Base-by-base conservation (phyloP, 257 asterid genomes). In the Linderniella brevidens region DNA sequence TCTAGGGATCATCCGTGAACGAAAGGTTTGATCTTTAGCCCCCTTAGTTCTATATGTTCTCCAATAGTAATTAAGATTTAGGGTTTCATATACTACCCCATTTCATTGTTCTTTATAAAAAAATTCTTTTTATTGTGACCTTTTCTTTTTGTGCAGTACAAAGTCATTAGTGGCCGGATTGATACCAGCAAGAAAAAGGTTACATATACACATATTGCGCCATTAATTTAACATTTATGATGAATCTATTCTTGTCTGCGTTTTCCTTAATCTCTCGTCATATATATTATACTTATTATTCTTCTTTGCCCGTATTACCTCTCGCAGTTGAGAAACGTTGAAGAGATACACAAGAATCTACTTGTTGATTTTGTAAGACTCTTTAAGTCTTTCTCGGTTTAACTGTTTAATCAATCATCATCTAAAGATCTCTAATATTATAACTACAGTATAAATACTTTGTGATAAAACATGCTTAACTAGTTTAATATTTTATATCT, bases 161-260 rank as follows among this genome's bases (percentile, higher is more conserved):
- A 80, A 57, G 83, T 61, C 39, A 65, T 87, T 11, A 8, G 54
- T 53, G 67, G 56, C 52, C 82, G 65, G 71, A 83, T 80, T 3
- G 92, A 83, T 1, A 87, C 86, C 46, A 51, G 55, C 67, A 83
- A 50, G 80, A 87, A 87, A 55, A 87, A 83, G 97, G 95, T 87
- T 66, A 52, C 58, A 67, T 50, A 17, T 36, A 9, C 20, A 49
- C 18, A 41, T 49, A 3, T 7, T 64, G 20, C 48, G 19, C 9
- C 12, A 25, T 25, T 25, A 25, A 25, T 25, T 25, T 25, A 25
- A n/a, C n/a, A n/a, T n/a, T n/a, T n/a, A n/a, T n/a, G n/a, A n/a
- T n/a, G n/a, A n/a, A n/a, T n/a, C n/a, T n/a, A n/a, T n/a, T n/a
- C n/a, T n/a, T n/a, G n/a, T n/a, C n/a, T n/a, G n/a, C n/a, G n/a